Conservation (phyloP, 1,284 basidiomycete genomes). For the Apiotrichum akiyoshidainum region DNA sequence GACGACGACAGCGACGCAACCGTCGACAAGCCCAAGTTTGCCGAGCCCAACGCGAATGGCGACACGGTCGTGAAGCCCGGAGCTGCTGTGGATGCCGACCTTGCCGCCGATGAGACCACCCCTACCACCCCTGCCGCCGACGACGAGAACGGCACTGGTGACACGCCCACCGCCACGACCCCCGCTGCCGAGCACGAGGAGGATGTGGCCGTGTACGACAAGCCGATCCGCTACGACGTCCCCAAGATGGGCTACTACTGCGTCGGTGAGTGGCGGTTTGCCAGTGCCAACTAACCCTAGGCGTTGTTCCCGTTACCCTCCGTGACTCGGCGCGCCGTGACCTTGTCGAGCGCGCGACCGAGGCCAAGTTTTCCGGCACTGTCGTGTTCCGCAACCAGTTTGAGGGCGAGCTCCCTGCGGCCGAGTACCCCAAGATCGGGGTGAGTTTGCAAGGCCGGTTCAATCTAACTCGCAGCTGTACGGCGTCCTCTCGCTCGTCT, state of each 20-base stretch:
- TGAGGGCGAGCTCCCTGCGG: slow-evolving; percentile 80
- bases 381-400: slow-evolving; percentile 88
- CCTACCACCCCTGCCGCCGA: background rate
- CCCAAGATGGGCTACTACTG: slow-evolving; percentile 90
- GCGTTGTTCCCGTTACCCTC: slow-evolving; percentile 78
- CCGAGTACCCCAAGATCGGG: slow-evolving; percentile 96
- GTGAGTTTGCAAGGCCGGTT: slow-evolving; percentile 55
- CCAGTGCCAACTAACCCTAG: slow-evolving; percentile 50
- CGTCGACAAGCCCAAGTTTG: background rate
- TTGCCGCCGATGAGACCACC: background rate
- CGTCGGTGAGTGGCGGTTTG: slow-evolving; percentile 67
- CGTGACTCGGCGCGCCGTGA: slow-evolving; percentile 20
- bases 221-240: slow-evolving; percentile 68
- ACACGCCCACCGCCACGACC: background rate
- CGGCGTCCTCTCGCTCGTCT: slow-evolving; percentile 73
- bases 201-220: slow-evolving; percentile 32
- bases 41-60: background rate
- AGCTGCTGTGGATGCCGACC: background rate
- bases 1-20: slow-evolving; percentile 1
- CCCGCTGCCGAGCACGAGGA: slow-evolving; percentile 2
- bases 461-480: slow-evolving; percentile 67
- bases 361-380: slow-evolving; percentile 75
- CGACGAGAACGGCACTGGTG: slow-evolving; percentile 4
- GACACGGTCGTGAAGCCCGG: background rate
- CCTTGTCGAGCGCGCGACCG: slow-evolving; percentile 36